Evolutionary conservation across 164 flowering plant species (phyloP), one percentile per base, ranked within the genome.

Genomic region (Stephania cephalantha): DNA sequence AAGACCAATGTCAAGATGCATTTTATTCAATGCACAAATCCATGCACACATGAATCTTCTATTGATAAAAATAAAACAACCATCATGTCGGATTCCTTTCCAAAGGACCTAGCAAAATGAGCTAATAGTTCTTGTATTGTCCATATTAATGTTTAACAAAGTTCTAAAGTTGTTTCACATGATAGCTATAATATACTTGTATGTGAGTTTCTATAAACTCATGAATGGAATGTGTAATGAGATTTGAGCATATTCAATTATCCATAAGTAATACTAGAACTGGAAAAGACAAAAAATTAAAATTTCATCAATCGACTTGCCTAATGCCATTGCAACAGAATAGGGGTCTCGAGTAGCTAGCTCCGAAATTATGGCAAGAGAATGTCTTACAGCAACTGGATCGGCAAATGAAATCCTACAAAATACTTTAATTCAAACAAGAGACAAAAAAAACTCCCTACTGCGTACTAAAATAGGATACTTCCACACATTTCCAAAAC

Each of bases 301-400:
- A 35, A 35, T 65, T 18, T 29, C 7, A 20, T 17, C 42, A 42
- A 52, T 44, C 30, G 72, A 77, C 80, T 83, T 66, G 92, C 99
- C 99, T 83, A 93, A 83, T 65, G 95, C 88, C 97, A 92, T 93
- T 42, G 99, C 97, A 78, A 89, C 99, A 46, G 95, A 90, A 88
- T 92, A 91, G 29, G 99, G 97, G 75, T 95, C 99, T 81, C 75
- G 90, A 71, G 88, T 76, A 44, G 98, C 97, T 73, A 95, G 79
- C 79, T 93, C 98, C 8, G 94, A 85, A 65, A 95, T 83, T 70
- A 95, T 90, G 78, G 88, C 98, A 74, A 95, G 78, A 71, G 99
- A 79, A 87, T 95, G 99, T 82, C 99, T 86, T 81, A 95, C 99
- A 74, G 99, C 95, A 81, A 95, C 90, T 45, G 99, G 99, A 84